phyloP scores from a whole-genome alignment of 345 rosid species.

The Rubroshorea leprosula region DNA sequence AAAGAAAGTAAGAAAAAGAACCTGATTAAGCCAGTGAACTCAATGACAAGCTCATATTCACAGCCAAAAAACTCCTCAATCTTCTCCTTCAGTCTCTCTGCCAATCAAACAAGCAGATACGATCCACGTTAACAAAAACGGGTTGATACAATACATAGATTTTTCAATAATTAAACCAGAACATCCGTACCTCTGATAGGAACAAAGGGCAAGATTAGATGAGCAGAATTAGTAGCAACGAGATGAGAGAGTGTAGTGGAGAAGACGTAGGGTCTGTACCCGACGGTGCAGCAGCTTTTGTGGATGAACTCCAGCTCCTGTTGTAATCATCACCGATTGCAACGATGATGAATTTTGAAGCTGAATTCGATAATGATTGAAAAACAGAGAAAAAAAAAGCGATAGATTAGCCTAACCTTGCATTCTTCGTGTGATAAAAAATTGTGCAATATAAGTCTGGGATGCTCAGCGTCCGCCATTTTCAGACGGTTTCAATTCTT shows the following conservation, averaged over 20 bases:
- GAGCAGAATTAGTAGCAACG: conserved; percentile 66
- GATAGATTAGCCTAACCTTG: conserved; percentile 37
- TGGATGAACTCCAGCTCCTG: conserved; percentile 86
- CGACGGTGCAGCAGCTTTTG: conserved; percentile 69
- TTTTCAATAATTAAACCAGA: neutral
- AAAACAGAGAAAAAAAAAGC: neutral
- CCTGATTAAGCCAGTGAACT: conserved; percentile 92
- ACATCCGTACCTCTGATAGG: conserved; percentile 52
- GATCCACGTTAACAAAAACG: neutral
- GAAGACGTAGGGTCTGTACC: conserved; percentile 85
- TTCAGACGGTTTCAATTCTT: neutral
- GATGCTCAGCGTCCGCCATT: conserved; percentile 29
- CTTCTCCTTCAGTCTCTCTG: conserved; percentile 76
- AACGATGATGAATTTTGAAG: neutral
- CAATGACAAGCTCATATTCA: conserved; percentile 68
- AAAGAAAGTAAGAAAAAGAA: conserved; percentile 8
- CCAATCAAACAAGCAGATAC: neutral
- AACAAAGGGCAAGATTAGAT: conserved; percentile 67
- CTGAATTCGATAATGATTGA: neutral
- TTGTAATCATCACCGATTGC: neutral
- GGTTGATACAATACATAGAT: neutral
- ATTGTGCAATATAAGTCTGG: conserved; percentile 37
- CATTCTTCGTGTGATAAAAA: conserved; percentile 53
- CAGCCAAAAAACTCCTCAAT: conserved; percentile 78
- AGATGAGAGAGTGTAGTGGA: conserved; percentile 95